Conservation (phyloP, 306 rosid genomes). For the Cicer bijugum region DNA sequence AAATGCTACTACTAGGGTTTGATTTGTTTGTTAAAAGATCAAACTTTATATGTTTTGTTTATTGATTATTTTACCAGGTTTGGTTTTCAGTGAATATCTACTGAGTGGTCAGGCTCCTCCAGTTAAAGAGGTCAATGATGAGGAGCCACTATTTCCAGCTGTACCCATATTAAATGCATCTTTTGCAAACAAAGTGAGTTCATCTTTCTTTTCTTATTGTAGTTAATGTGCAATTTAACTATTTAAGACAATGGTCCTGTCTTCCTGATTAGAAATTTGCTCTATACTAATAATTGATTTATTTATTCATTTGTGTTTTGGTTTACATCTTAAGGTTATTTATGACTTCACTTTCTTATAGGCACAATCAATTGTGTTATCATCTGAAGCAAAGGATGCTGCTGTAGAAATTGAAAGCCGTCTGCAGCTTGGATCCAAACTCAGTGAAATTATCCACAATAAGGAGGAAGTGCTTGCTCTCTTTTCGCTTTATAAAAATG, state of each 20-base stretch:
- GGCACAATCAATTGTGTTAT: constrained; percentile 59
- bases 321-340: not conserved
- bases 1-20: constrained; percentile 31
- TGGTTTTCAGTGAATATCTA: constrained; percentile 91
- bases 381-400: constrained; percentile 81
- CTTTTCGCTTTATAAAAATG: constrained; percentile 65
- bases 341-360: constrained; percentile 41
- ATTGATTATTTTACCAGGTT: constrained; percentile 65
- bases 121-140: constrained; percentile 80
- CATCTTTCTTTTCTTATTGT: constrained; percentile 15
- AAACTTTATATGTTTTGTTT: constrained; percentile 17
- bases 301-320: not conserved
- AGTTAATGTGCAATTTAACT: constrained; percentile 27
- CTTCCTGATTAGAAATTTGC: constrained; percentile 15
- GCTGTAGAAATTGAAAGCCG: constrained; percentile 77
- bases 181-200: constrained; percentile 65
- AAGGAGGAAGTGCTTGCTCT: constrained; percentile 77
- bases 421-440: constrained; percentile 85
- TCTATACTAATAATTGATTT: constrained; percentile 28
- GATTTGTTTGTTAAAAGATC: constrained; percentile 30
- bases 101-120: constrained; percentile 90
- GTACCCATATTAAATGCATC: constrained; percentile 63
- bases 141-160: constrained; percentile 90
- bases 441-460: constrained; percentile 69
- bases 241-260: not conserved